Evolutionary conservation across 1,284 basidiomycete species (phyloP).

Genomic region (Heterobasidion parviporum): DNA sequence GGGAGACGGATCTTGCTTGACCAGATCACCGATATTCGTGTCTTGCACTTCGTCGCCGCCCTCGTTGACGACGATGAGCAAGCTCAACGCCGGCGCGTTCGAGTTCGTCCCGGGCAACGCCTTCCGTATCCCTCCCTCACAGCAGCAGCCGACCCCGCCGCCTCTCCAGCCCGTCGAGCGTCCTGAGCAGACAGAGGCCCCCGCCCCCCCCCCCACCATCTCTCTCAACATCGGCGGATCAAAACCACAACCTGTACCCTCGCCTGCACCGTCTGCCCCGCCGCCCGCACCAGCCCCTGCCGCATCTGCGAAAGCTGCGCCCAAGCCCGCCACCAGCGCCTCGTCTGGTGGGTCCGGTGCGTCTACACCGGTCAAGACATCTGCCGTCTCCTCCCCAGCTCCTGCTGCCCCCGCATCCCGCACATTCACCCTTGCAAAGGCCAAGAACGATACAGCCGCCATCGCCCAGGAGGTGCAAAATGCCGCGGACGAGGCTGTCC

Average conservation of each 20-base stretch:
- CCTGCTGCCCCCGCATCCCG: conserved; percentile 31
- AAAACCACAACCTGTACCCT: conserved; percentile 27
- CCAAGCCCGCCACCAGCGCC: conserved; percentile 14
- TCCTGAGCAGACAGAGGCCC: conserved; percentile 35
- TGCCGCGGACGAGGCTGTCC: conserved; percentile 70
- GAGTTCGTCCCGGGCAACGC: conserved; percentile 74
- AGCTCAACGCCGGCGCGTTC: conserved; percentile 78
- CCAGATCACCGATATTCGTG: too few species aligned
- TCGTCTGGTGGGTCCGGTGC: conserved; percentile 15
- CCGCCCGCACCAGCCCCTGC: conserved; percentile 5
- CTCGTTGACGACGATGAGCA: conserved; percentile 40
- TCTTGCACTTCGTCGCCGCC: too few species aligned
- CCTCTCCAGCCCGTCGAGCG: conserved; percentile 45
- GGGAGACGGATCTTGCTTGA: too few species aligned
- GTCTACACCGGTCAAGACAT: conserved; percentile 13
- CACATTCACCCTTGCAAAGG: conserved; percentile 67
- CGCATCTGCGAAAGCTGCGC: conserved; percentile 12
- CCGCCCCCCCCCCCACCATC: conserved; percentile 39
- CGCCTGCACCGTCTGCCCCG: conserved; percentile 19
- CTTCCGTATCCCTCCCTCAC: conserved; percentile 27
- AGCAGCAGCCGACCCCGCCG: conserved; percentile 21
- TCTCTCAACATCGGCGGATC: conserved; percentile 53
- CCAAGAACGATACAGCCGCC: conserved; percentile 77
- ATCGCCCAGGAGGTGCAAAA: conserved; percentile 76
- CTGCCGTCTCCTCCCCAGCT: conserved; percentile 13